These are phyloP conservation scores for Begonia peltatifolia DNA, from an alignment of 306 rosid genomes.

Conservation along the genomic window DNA sequence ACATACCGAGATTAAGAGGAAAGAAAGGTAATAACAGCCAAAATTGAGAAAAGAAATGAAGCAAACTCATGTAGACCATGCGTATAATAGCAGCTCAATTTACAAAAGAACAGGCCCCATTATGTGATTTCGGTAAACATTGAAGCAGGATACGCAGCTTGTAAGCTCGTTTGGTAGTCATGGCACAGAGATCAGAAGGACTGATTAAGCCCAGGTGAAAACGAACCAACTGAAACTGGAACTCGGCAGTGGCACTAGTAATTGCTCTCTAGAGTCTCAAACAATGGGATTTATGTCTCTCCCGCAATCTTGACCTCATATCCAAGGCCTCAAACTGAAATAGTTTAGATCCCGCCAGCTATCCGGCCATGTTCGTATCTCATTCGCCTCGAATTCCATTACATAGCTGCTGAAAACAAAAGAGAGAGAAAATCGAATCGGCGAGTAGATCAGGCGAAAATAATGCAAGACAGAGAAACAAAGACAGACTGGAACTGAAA, in stretches of 20 bases:
- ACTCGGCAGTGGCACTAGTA: slow-evolving; percentile 16
- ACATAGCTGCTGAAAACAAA: slow-evolving; percentile 5
- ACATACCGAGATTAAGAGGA: background rate
- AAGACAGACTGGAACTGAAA: background rate
- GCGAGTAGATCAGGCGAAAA: background rate
- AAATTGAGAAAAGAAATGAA: background rate
- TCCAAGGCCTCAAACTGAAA: slow-evolving; percentile 3
- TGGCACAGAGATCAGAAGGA: slow-evolving; percentile 30
- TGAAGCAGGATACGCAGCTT: slow-evolving; percentile 89
- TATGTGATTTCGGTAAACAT: slow-evolving; percentile 2
- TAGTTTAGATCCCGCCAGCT: slow-evolving; percentile 10
- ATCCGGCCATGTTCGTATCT: background rate
- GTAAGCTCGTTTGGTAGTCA: slow-evolving; percentile 98
- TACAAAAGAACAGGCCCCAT: slow-evolving; percentile 1
- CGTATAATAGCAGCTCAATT: background rate
- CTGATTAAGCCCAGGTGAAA: slow-evolving; percentile 19
- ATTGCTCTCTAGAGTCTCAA: slow-evolving; percentile 12
- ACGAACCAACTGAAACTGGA: slow-evolving; percentile 12
- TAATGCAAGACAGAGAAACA: background rate
- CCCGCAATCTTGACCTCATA: background rate
- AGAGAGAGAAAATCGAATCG: background rate
- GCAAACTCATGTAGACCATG: slow-evolving; percentile 3
- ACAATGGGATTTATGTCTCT: slow-evolving; percentile 6
- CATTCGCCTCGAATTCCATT: background rate
- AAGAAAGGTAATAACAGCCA: background rate